phyloP scores from a whole-genome alignment of 306 rosid species.

The Lathyrus tuberosus region DNA sequence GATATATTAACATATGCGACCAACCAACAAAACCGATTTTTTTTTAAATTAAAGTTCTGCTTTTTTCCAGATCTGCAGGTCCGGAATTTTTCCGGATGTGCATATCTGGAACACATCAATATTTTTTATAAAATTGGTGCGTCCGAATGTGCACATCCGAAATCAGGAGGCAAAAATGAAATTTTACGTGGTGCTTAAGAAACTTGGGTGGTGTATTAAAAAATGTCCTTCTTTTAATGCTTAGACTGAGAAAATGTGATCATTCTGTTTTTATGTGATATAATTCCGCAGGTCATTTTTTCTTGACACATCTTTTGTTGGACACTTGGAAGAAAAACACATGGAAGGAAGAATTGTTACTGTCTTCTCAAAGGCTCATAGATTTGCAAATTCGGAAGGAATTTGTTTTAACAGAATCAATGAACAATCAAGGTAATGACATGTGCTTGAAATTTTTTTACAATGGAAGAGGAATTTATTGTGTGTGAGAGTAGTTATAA shows the following conservation, averaged over 20 bases:
- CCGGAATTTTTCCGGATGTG: too few relatives aligned
- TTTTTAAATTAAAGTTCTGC: too few relatives aligned
- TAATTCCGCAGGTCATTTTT: slow-evolving; percentile 99
- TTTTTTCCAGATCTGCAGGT: too few relatives aligned
- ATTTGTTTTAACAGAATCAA: slow-evolving; percentile 71
- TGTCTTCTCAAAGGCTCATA: slow-evolving; percentile 81
- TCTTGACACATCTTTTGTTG: slow-evolving; percentile 79
- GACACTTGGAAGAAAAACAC: slow-evolving; percentile 75
- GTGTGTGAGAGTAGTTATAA: slow-evolving; percentile 16
- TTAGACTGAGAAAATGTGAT: slow-evolving; percentile 18
- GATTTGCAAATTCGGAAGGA: slow-evolving; percentile 65
- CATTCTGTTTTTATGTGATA: slow-evolving; percentile 38
- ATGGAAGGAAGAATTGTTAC: slow-evolving; percentile 82
- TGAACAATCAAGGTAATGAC: slow-evolving; percentile 62
- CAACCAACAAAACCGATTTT: too few relatives aligned
- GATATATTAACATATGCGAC: too few relatives aligned
- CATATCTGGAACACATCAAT: too few relatives aligned
- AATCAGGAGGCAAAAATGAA: too few relatives aligned
- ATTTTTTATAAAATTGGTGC: too few relatives aligned
- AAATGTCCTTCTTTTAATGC: slow-evolving; percentile 28
- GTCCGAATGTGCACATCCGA: too few relatives aligned
- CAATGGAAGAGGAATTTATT: neutral
- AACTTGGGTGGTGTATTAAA: too few relatives aligned
- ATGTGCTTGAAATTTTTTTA: slow-evolving; percentile 21
- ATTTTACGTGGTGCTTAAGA: too few relatives aligned